These are phyloP conservation scores for Xylogone sp. DNA, from an alignment of 2,329 filamentous ascomycete genomes.

Conservation along the genomic window DNA sequence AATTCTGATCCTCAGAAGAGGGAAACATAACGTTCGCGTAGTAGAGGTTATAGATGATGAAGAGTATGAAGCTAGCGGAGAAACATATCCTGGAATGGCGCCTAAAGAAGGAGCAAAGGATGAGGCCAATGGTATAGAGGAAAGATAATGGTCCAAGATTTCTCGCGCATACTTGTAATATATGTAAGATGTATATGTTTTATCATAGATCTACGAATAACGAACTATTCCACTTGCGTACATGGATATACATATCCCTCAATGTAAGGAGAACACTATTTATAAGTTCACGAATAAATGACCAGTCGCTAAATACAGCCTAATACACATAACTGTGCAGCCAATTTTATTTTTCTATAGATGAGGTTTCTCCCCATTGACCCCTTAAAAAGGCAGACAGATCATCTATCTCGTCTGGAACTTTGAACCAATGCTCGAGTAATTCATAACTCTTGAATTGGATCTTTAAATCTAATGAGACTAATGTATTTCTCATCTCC, in stretches of 20 bases:
- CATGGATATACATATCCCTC: not conserved
- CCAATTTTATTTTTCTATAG: no score
- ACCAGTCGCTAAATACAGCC: not conserved
- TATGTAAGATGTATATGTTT: not conserved
- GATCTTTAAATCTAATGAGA: not conserved
- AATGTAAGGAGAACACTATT: not conserved
- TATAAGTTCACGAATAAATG: not conserved
- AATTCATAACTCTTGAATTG: not conserved
- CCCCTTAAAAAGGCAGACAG: not conserved
- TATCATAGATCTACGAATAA: not conserved
- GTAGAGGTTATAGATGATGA: slow-evolving; percentile 56
- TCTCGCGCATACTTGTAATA: not conserved
- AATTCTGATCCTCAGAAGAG: slow-evolving; percentile 57
- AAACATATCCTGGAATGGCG: slow-evolving; percentile 1
- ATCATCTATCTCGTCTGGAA: not conserved
- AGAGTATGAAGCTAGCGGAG: slow-evolving; percentile 20
- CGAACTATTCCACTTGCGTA: not conserved
- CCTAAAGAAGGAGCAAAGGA: not conserved
- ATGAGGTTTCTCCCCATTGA: not conserved
- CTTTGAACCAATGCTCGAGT: not conserved
- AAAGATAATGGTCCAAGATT: not conserved
- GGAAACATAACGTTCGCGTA: slow-evolving; percentile 60
- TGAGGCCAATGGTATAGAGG: not conserved
- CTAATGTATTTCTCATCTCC: slow-evolving; percentile 6
- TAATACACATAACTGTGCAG: no score